A percentile compares a stretch with the other conserved stretches of the same genome.
phyloP scores from a whole-genome alignment of 2,329 filamentous ascomycete genomes.

The Cladosporium phlei region DNA sequence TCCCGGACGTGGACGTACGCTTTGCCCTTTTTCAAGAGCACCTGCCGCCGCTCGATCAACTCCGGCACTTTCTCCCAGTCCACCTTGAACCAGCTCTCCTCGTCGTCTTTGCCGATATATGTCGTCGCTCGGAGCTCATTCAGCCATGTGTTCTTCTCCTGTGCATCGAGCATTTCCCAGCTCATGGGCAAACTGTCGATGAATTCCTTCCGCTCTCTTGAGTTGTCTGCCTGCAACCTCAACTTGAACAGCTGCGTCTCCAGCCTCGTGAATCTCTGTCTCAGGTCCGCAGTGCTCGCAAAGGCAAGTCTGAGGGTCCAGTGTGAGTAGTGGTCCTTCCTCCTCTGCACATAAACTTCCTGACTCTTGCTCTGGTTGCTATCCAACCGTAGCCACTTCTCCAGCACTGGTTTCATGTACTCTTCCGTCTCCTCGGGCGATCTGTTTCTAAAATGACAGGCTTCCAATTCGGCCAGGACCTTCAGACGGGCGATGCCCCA shows the following conservation, averaged over 20 bases:
- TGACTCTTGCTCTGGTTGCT: constrained; percentile 62
- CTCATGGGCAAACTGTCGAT: constrained; percentile 72
- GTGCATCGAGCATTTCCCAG: constrained; percentile 76
- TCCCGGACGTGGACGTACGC: constrained; percentile 87
- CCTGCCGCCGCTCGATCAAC: constrained; percentile 71
- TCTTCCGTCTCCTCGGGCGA: constrained; percentile 71
- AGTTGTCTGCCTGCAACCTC: constrained; percentile 72
- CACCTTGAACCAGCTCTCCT: constrained; percentile 91
- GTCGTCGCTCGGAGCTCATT: constrained; percentile 59
- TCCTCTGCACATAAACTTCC: constrained; percentile 65
- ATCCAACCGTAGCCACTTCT: constrained; percentile 79
- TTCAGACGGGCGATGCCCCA: constrained; percentile 93
- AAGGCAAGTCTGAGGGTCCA: constrained; percentile 95
- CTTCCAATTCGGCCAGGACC: constrained; percentile 83
- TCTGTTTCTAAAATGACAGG: constrained; percentile 92
- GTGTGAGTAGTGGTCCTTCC: constrained; percentile 96
- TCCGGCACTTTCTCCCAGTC: constrained; percentile 93
- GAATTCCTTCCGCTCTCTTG: constrained; percentile 68
- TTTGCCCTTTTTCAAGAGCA: constrained; percentile 74
- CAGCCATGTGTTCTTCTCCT: constrained; percentile 67
- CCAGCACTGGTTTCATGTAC: constrained; percentile 80
- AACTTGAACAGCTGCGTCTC: constrained; percentile 87
- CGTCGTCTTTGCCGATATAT: constrained; percentile 55
- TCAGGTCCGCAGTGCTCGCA: constrained; percentile 81
- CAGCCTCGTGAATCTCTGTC: constrained; percentile 76